These are phyloP conservation scores for Cercospora sp. DNA, from an alignment of 2,329 filamentous ascomycete genomes.

Conservation along the genomic window DNA sequence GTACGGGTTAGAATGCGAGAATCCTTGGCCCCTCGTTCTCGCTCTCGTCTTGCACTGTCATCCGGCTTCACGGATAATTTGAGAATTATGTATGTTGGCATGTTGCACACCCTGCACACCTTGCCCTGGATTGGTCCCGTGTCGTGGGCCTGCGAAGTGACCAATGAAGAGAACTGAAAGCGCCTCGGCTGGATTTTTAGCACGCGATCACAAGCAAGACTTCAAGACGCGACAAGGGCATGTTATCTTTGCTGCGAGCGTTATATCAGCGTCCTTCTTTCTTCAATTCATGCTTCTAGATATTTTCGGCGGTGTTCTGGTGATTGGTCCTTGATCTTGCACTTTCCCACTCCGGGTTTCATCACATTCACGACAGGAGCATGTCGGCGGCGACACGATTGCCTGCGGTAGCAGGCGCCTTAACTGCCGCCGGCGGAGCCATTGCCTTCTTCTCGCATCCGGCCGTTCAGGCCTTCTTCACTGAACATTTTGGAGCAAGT, in stretches of 20 bases:
- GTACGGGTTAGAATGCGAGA: neutral
- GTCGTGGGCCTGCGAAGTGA: neutral
- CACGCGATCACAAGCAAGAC: slow-evolving; percentile 9
- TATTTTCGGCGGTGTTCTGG: neutral
- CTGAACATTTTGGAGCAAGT: slow-evolving; percentile 26
- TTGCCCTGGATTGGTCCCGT: neutral
- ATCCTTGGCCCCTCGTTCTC: slow-evolving; percentile 14
- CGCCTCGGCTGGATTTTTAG: slow-evolving; percentile 1
- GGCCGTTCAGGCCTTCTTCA: slow-evolving; percentile 31
- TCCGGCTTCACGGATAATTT: neutral
- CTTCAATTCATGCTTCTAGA: neutral
- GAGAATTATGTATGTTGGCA: neutral
- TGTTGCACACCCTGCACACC: neutral
- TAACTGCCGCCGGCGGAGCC: slow-evolving; percentile 30
- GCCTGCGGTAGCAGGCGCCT: slow-evolving; percentile 33
- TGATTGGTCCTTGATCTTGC: neutral
- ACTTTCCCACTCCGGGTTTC: neutral
- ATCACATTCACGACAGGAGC: neutral
- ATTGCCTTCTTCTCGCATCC: slow-evolving; percentile 30
- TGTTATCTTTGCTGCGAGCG: neutral
- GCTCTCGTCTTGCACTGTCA: slow-evolving; percentile 12
- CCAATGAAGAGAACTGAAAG: neutral
- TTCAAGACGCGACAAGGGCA: neutral
- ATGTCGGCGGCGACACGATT: slow-evolving; percentile 39
- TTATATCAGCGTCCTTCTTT: neutral